These are phyloP conservation scores for Spongispora temasekensis DNA, from an alignment of 1,284 basidiomycete species.

Conservation along the genomic window DNA sequence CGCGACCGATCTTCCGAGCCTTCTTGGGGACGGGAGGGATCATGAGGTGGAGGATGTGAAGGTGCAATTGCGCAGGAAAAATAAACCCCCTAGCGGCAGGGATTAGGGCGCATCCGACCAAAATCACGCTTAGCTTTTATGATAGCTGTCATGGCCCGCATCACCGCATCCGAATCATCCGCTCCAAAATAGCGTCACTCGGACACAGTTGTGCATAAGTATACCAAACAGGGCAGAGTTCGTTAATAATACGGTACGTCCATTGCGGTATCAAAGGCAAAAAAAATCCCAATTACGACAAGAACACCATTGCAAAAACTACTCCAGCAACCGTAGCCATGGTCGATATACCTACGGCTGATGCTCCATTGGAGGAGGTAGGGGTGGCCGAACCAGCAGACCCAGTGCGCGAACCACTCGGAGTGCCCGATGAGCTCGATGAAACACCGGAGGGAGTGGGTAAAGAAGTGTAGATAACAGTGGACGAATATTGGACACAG, in stretches of 20 bases:
- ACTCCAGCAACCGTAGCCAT: conserved; percentile 43
- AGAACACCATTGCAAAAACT: conserved; percentile 46
- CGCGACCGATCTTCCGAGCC: conserved; percentile 49
- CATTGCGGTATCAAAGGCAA: too few species aligned
- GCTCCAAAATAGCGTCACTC: too few species aligned
- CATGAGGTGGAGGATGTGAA: conserved; percentile 20
- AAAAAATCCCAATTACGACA: too few species aligned
- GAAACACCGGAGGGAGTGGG: conserved; percentile 19
- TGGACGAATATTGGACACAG: conserved; percentile 59
- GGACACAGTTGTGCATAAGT: too few species aligned
- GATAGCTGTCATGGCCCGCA: not conserved
- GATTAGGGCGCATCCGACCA: not conserved
- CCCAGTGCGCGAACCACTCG: conserved; percentile 22
- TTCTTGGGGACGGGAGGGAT: conserved; percentile 40
- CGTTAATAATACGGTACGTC: too few species aligned
- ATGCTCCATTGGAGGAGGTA: conserved; percentile 38
- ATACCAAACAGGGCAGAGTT: too few species aligned
- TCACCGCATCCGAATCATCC: not conserved
- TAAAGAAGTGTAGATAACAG: conserved; percentile 45
- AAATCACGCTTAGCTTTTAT: not conserved
- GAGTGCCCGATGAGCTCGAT: conserved; percentile 16
- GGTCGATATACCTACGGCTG: conserved; percentile 39
- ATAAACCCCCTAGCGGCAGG: not conserved
- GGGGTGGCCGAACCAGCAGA: conserved; percentile 24
- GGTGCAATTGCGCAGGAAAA: conserved; percentile 17